phyloP scores from a whole-genome alignment of 768 basidiomycete species.

The Hydnum rufescens region DNA sequence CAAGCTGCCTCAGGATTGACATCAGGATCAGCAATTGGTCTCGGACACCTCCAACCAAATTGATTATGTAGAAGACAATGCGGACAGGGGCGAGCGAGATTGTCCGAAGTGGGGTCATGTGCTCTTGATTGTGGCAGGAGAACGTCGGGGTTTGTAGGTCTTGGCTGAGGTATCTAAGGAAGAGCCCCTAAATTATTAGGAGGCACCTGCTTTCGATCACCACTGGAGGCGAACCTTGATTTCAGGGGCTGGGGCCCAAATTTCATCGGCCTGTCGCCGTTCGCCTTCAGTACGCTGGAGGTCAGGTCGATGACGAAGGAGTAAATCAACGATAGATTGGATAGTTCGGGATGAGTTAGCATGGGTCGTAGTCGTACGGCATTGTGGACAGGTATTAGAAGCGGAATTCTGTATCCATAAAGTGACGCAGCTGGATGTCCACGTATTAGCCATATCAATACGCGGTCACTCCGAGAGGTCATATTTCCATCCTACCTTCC shows the following conservation, averaged over 20 bases:
- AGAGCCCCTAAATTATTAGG: background rate
- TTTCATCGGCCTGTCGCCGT: constrained; percentile 61
- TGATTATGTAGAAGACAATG: constrained; percentile 46
- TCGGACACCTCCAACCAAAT: constrained; percentile 65
- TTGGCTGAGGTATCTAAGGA: constrained; percentile 20
- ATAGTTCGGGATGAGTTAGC: constrained; percentile 56
- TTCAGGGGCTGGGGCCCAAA: constrained; percentile 38
- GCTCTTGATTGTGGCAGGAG: constrained; percentile 56
- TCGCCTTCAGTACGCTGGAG: constrained; percentile 49
- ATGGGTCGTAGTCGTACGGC: constrained; percentile 45
- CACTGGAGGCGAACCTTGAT: constrained; percentile 31
- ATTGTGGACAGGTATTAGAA: constrained; percentile 56
- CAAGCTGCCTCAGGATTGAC: constrained; percentile 52
- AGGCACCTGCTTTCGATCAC: background rate
- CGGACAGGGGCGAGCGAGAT: constrained; percentile 55
- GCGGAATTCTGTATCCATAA: constrained; percentile 83
- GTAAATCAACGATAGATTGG: constrained; percentile 49
- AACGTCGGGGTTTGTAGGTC: constrained; percentile 35
- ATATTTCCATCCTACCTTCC: constrained; percentile 38
- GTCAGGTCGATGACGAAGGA: constrained; percentile 51
- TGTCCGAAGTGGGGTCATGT: constrained; percentile 34
- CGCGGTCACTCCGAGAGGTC: background rate
- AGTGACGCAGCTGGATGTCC: constrained; percentile 39
- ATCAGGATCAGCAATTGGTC: constrained; percentile 54
- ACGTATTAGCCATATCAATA: background rate